Base-by-base conservation (phyloP, 2,329 filamentous ascomycete species). In the Stylonectria norvegica region DNA sequence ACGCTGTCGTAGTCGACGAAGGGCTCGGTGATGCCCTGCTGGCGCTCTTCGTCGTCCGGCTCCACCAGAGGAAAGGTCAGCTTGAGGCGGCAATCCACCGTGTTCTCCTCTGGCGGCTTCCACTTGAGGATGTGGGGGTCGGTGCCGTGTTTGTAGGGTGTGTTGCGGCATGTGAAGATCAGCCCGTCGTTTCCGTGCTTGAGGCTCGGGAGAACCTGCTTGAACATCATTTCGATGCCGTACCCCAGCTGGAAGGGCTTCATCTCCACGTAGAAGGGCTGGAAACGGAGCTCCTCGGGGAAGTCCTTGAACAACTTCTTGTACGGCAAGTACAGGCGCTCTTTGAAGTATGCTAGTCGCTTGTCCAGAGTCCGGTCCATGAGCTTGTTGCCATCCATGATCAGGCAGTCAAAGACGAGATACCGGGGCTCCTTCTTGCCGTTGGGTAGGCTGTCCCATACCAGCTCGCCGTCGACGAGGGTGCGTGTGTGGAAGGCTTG, bases 21-120 rank as follows among this genome's bases (percentile, higher is more conserved):
- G 0, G 81, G 72, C 30, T 79, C 73, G 0, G 73, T 75, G 23
- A 78, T 64, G 14, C 82, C 83, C 14, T 86, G 83, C 22, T 79
- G 78, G 32, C 79, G 77, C 53, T 93, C 85, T 12, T 72, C 66
- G 11, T 79, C 76, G 56, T 84, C 78, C 1, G 85, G 84, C 43
- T 86, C 76, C n/a, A 85, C 71, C 1, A 72, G 59, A 0, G 86
- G 85, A 57, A 96, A 97, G 10, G 77, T 73, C 30, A 98, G 75
- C 36, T 78, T 79, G 55, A 97, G 75, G 29, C 85, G 79, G 63
- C 95, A 96, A 63, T 98, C 93, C 53, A 98, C 81, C 0, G 89
- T 95, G 69, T 98, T 98, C 64, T 98, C 93, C 50, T 87, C 76
- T 4, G 89, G 88, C 0, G 91, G 89, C 67, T 98, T 98, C 93